Evolutionary conservation across 352 stramenopile species (phyloP), one percentile per base, ranked within the genome.

Genomic region (Blastocystis sp.): DNA sequence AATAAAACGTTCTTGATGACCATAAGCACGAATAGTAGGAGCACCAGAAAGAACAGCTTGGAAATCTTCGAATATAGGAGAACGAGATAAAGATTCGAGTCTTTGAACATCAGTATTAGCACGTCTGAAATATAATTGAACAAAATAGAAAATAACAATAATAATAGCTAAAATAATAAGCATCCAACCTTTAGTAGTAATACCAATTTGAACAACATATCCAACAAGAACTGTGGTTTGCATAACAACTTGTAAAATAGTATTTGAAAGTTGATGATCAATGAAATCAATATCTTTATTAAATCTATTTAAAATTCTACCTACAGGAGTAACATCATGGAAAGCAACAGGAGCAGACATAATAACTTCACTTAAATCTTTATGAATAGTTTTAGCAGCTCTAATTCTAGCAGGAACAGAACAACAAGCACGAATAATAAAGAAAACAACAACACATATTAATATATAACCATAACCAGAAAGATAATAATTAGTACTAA

Each of bases 261-360:
- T 32, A 27, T 46, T 66, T 55, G 62, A 40, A 23, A 55, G 19
- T 35, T 55, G 5, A 35, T 46, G 4, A 18, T 39, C 45, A 4
- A 13, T 47, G 9, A 39, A 4, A 21, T 9, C 10, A n/a, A 55
- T 39, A 13, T 65, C 45, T 1, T 42, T 27, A 21, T 24, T 45
- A 49, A 86, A 83, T 0, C 80, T 73, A 36, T 80, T 81, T 21
- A 86, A 65, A 24, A 87, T 73, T 2, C 75, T 72, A 1, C 77
- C 81, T 4, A 84, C 67, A 0, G 80, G 79, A 4, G 75, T 84
- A 4, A 74, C 76, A 33, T 81, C 73, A 52, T 86, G 88, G 66
- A 85, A 91, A 24, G 73, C 66, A 75, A 86, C 80, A 13, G 77
- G 81, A 2, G 75, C 78, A 24, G 72, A 71, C 16, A 83, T 71